These are phyloP conservation scores for Backusella sp. DNA, from an alignment of 192 early-diverging fungal species.

Conservation along the genomic window DNA sequence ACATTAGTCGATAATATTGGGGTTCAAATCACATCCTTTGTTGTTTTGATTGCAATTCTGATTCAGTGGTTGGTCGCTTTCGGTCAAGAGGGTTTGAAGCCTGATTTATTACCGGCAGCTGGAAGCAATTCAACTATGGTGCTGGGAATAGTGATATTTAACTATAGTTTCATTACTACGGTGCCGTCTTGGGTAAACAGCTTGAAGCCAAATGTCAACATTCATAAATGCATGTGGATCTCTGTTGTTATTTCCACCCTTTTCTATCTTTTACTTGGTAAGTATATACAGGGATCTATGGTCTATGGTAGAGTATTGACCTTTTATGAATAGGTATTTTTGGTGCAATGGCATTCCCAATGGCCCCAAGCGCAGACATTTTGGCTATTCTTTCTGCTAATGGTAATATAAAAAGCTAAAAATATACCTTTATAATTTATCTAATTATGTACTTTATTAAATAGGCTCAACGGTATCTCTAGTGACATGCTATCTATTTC, in stretches of 20 bases:
- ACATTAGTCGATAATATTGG: constrained; percentile 70
- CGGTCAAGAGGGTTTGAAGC: constrained; percentile 46
- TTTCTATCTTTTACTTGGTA: constrained; percentile 51
- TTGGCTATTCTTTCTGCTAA: constrained; percentile 14
- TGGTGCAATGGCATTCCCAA: constrained; percentile 51
- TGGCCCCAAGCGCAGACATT: constrained; percentile 29
- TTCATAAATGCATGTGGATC: constrained; percentile 59
- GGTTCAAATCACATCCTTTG: constrained; percentile 58
- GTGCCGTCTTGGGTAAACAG: constrained; percentile 36
- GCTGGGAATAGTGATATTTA: constrained; percentile 69
- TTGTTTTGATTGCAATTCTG: constrained; percentile 51
- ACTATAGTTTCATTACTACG: constrained; percentile 68
- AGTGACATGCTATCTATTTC: constrained; percentile 53
- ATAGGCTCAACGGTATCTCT: constrained; percentile 34
- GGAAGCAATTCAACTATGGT: constrained; percentile 50
- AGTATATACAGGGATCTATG: background rate
- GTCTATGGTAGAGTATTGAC: background rate
- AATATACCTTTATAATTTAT: background rate
- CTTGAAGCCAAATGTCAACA: constrained; percentile 50
- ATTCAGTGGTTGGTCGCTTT: constrained; percentile 60
- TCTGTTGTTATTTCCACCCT: constrained; percentile 47
- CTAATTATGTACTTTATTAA: background rate
- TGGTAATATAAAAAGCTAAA: constrained; percentile 17
- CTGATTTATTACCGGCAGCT: constrained; percentile 47
- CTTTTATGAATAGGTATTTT: constrained; percentile 28